These are phyloP conservation scores for Fremontodendron californicum DNA, from an alignment of 345 rosid species.

Conservation along the genomic window DNA sequence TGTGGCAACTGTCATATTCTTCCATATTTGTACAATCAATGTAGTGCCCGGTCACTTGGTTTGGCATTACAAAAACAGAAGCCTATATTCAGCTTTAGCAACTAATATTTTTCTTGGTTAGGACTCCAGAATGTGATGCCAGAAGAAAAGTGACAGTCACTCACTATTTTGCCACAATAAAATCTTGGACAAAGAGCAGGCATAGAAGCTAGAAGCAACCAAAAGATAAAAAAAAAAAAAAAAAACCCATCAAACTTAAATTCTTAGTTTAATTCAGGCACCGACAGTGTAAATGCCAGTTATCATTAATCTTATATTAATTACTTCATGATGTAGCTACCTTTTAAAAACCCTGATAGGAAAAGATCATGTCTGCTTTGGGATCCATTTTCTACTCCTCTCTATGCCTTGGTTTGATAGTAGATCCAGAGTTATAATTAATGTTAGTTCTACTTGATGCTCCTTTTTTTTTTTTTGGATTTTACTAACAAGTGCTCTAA, in stretches of 20 bases:
- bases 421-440: neutral
- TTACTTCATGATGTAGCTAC: neutral
- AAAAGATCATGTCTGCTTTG: neutral
- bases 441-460: neutral
- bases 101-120: neutral
- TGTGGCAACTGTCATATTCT: neutral
- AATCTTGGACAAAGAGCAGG: neutral
- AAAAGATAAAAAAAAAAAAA: neutral
- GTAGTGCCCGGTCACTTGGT: neutral
- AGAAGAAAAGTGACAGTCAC: neutral
- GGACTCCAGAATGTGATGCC: neutral
- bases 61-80: neutral
- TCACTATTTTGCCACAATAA: neutral
- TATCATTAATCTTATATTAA: too few relatives aligned
- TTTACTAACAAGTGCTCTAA: too few relatives aligned
- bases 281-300: neutral
- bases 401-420: neutral
- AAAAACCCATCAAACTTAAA: neutral
- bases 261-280: neutral
- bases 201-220: too few relatives aligned
- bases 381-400: slow-evolving; percentile 1
- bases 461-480: too few relatives aligned
- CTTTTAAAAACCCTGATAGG: neutral
- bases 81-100: neutral
- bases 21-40: neutral